Conservation (phyloP, 805 yeast genomes). For the Suhomyces canberraensis region DNA sequence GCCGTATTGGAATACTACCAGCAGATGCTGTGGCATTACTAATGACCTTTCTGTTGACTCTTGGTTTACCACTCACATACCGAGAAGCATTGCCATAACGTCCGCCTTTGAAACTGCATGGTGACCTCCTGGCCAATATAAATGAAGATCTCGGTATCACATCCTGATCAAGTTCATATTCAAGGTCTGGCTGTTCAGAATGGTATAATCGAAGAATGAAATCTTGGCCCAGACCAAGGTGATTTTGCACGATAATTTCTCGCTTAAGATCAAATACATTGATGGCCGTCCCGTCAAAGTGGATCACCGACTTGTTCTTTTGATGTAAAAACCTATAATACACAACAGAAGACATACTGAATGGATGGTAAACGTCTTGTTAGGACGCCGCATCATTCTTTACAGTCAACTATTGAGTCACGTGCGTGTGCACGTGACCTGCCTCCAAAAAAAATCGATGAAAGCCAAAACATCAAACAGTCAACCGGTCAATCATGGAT, state of each 20-base stretch:
- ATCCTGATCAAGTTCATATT: conserved; percentile 82
- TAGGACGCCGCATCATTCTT: too few species aligned
- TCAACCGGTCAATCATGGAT: conserved; percentile 7
- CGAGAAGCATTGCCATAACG: conserved; percentile 51
- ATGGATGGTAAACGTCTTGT: neutral
- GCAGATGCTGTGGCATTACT: conserved; percentile 21
- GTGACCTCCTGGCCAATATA: conserved; percentile 76
- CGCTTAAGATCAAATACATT: conserved; percentile 92
- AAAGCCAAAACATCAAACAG: neutral
- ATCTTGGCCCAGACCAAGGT: conserved; percentile 78
- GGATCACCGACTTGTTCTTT: conserved; percentile 69
- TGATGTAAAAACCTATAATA: conserved; percentile 87
- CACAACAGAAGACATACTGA: conserved; percentile 77
- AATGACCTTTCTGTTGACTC: conserved; percentile 41
- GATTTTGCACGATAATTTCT: conserved; percentile 80
- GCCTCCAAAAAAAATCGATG: neutral
- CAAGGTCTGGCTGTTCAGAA: conserved; percentile 52
- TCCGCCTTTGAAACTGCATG: conserved; percentile 46
- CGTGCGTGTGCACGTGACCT: conserved; percentile 1
- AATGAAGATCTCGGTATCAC: conserved; percentile 89
- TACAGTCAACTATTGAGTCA: too few species aligned
- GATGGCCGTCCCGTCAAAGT: conserved; percentile 95
- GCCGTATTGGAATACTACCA: conserved; percentile 10
- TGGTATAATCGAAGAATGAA: conserved; percentile 73
- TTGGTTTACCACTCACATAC: conserved; percentile 71